Evolutionary conservation across 2,329 filamentous ascomycete species (phyloP), one percentile per base, ranked within the genome.

Genomic region (Nannizzia gypsea): DNA sequence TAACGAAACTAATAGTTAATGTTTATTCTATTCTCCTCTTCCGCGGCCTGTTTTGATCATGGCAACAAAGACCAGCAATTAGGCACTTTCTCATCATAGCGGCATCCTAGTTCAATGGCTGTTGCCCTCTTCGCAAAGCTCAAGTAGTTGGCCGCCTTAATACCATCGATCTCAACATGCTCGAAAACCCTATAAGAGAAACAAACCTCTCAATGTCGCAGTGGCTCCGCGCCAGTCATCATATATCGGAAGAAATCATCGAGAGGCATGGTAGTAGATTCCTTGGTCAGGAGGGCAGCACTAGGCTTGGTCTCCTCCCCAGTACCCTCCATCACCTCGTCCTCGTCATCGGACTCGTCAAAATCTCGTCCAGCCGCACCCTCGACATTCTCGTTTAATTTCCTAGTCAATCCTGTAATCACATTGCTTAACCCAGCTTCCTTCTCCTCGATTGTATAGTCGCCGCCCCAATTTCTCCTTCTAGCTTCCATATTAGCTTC

Each of bases 371-470:
- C 74, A 2, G 75, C 75, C 6, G 74, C 75, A 1, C 73, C 73
- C 1, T 72, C 73, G 9, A 76, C 76, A 6, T 85, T 82, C 1
- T 85, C 83, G 1, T 81, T 81, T 64, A 81, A 66, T 60, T 73
- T 77, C 65, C 82, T 79, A 68, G 72, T 80, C 68, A 93, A 71
- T 0, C 89, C 89, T 0, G 88, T 92, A 40, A 84, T 79, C 52
- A 91, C 86, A 66, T 83, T 86, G 67, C 87, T 81, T 9, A 86
- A 71, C 5, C 88, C 89, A 61, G 70, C 68, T 61, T 81, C 83
- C 57, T 81, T 79, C 76, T 93, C 89, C 66, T 86, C 85, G 2
- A 82, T 76, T 1, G 88, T 92, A 70, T 84, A 93, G 60, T 85
- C 79, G 60, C 87, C 85, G n/a, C 77, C 75, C 66, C 78, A 81